Evolutionary conservation across 2,329 filamentous ascomycete species (phyloP), one percentile per base, ranked within the genome.

Genomic region (Colletotrichum trifolii): DNA sequence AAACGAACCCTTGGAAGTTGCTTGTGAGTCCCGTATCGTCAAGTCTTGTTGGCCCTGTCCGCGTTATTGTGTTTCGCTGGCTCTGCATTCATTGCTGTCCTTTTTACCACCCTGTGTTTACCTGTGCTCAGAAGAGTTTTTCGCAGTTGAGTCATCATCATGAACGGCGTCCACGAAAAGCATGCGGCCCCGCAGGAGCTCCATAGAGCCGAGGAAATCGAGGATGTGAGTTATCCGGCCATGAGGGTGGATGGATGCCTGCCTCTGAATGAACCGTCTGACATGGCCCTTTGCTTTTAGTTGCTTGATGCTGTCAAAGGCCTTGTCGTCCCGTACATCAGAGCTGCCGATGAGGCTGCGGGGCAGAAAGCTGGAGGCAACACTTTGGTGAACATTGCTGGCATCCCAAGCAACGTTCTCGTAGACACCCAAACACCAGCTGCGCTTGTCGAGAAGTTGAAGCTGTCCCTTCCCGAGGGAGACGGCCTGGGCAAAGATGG

Each of bases 241-340:
- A 3, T 17, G 34, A 45, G 15, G 56, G 38, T 36, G 13, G 50
- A 33, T 36, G 43, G 39, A 15, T n/a, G 17, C 35, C 8, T 58
- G 5, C 35, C 15, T 39, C 17, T 12, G 38, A 8, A 4, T 17
- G 15, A 6, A 8, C 36, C 12, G 10, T 10, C 64, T 67, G 52
- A 64, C 60, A 56, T 35, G 13, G 7, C 11, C 38, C n/a, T 49
- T 35, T 49, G 43, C 68, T 65, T 38, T 68, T 67, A 94, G 91
- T 84, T 94, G 50, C 83, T 94, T 53, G 81, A 85, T 60, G 86
- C 90, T 4, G 86, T 94, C 53, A 86, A 90, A 76, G 79, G 83
- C 8, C 82, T 93, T 59, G 85, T 94, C 62, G 79, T 93, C 17
- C 89, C 89, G 0, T 94, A 91, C 75, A 88, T 95, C 71, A 83